phyloP scores from a whole-genome alignment of 441 rosid genomes.

The Aleurites moluccanus region DNA sequence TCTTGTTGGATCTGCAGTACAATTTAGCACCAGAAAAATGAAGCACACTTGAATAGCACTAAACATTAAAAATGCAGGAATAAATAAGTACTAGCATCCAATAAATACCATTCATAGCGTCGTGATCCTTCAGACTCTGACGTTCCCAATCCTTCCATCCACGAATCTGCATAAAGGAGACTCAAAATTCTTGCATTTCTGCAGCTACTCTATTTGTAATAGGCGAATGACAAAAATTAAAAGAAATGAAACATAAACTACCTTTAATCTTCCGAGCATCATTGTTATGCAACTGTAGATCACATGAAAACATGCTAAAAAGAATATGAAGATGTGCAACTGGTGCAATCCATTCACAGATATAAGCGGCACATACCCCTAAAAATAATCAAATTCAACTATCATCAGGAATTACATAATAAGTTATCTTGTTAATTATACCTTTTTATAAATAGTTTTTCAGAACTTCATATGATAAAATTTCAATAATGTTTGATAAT shows the following conservation, averaged over 20 bases:
- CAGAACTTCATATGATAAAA: neutral
- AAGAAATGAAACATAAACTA: slow-evolving; percentile 17
- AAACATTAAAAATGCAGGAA: neutral
- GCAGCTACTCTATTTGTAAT: neutral
- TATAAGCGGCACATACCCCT: slow-evolving; percentile 68
- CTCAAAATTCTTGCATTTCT: neutral
- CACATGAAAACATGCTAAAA: slow-evolving; percentile 92
- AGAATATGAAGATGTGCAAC: slow-evolving; percentile 85
- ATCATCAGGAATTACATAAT: neutral
- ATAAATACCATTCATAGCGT: slow-evolving; percentile 47
- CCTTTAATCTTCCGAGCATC: slow-evolving; percentile 93
- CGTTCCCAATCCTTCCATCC: slow-evolving; percentile 74
- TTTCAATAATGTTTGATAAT: neutral
- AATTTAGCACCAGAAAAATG: slow-evolving; percentile 5
- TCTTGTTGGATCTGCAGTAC: slow-evolving; percentile 61
- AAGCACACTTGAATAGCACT: neutral
- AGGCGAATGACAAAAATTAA: neutral
- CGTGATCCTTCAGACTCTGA: slow-evolving; percentile 40
- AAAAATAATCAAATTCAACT: slow-evolving; percentile 13
- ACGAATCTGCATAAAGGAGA: slow-evolving; percentile 58
- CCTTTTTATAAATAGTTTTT: neutral
- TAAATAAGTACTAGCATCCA: neutral
- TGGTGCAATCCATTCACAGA: slow-evolving; percentile 82
- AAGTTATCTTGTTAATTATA: too few relatives aligned
- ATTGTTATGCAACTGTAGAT: slow-evolving; percentile 68